Conservation (phyloP, 805 yeast species). For the Spathaspora sp. region DNA sequence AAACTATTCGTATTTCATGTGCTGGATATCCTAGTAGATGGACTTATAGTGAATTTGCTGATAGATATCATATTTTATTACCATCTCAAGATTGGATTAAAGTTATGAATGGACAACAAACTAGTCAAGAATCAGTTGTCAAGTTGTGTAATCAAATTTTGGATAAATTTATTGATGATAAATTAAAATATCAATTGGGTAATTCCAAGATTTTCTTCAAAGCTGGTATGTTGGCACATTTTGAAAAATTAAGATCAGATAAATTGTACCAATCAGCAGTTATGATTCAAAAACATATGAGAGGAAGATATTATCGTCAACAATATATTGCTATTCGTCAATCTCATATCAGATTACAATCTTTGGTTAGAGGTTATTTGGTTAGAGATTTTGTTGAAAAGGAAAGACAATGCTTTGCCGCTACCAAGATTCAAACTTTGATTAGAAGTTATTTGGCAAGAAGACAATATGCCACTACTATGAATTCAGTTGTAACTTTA, state of each 20-base stretch:
- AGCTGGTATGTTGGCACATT: constrained; percentile 91
- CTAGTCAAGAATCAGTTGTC: constrained; percentile 54
- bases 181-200: constrained; percentile 80
- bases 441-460: constrained; percentile 55
- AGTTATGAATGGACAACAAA: constrained; percentile 46
- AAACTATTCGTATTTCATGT: constrained; percentile 92
- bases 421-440: constrained; percentile 66
- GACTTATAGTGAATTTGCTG: constrained; percentile 90
- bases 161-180: constrained; percentile 58
- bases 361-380: constrained; percentile 59
- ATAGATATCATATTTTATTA: constrained; percentile 80
- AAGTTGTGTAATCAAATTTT: constrained; percentile 69
- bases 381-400: constrained; percentile 52
- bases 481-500: constrained; percentile 35
- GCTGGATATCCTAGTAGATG: constrained; percentile 98
- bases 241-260: constrained; percentile 81
- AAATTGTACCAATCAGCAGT: constrained; percentile 77
- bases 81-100: constrained; percentile 66
- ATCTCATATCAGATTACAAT: constrained; percentile 57
- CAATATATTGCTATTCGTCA: constrained; percentile 51
- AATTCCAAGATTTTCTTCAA: constrained; percentile 91
- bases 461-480: constrained; percentile 27
- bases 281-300: constrained; percentile 78
- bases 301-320: constrained; percentile 60
- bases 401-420: constrained; percentile 59